Evolutionary conservation across 257 asterid species (phyloP).

Genomic region (Petunia secreta): DNA sequence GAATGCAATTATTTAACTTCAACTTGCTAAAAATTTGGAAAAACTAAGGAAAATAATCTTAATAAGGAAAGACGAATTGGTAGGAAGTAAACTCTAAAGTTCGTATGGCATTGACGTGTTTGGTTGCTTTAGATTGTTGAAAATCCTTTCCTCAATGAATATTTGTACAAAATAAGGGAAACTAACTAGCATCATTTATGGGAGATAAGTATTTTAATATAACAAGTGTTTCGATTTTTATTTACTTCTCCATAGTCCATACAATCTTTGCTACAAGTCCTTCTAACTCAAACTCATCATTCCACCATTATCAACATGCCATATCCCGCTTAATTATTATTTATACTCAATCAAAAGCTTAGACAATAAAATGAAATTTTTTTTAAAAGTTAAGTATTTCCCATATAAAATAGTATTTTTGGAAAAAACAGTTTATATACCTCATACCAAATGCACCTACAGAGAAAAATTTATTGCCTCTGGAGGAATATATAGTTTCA

Average conservation of each 20-base stretch:
- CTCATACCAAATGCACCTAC: background rate
- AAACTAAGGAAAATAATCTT: background rate
- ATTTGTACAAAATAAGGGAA: background rate
- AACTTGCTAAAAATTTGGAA: background rate
- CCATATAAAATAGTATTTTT: background rate
- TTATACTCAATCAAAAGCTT: constrained; percentile 2
- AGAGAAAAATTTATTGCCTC: background rate
- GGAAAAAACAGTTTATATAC: background rate
- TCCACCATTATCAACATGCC: background rate
- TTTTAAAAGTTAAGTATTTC: background rate
- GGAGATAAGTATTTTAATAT: background rate
- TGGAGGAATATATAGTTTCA: background rate
- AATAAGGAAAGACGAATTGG: too few species aligned
- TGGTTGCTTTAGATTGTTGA: background rate
- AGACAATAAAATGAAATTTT: background rate
- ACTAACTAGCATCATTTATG: background rate
- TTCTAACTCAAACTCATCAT: background rate
- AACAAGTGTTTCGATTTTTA: background rate
- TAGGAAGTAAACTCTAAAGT: background rate
- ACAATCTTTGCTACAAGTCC: background rate
- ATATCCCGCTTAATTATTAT: background rate
- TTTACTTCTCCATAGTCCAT: background rate
- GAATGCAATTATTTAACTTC: too few species aligned
- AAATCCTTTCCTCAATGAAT: background rate
- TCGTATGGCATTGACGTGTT: background rate